These are phyloP conservation scores for Podila minutissima DNA, from an alignment of 192 early-diverging fungal species.

Conservation along the genomic window DNA sequence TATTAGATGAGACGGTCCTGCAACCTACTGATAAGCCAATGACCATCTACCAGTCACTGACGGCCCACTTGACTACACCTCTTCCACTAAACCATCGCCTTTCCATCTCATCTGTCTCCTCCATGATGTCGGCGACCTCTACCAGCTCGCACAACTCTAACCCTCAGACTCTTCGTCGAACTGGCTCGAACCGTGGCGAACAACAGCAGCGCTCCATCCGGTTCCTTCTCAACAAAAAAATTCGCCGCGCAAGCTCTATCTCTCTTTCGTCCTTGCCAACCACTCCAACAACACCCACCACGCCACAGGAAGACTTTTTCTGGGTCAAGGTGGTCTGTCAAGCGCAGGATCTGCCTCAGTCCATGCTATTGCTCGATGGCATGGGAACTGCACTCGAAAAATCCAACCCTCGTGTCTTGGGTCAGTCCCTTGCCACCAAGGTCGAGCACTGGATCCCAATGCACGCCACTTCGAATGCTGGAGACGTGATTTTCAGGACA, in stretches of 20 bases:
- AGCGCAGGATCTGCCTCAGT: slow-evolving; percentile 46
- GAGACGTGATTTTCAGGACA: slow-evolving; percentile 58
- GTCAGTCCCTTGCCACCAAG: slow-evolving; percentile 39
- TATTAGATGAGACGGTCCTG: slow-evolving; percentile 57
- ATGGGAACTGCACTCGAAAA: slow-evolving; percentile 40
- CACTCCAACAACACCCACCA: slow-evolving; percentile 28
- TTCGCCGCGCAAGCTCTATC: slow-evolving; percentile 45
- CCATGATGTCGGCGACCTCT: slow-evolving; percentile 47
- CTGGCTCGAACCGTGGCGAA: slow-evolving; percentile 21
- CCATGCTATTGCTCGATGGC: slow-evolving; percentile 40
- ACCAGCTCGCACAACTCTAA: slow-evolving; percentile 19
- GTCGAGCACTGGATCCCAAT: slow-evolving; percentile 57
- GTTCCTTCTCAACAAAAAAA: slow-evolving; percentile 61
- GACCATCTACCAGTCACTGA: slow-evolving; percentile 62
- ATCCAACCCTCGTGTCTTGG: slow-evolving; percentile 17
- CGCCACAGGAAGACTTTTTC: slow-evolving; percentile 47
- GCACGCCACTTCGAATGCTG: slow-evolving; percentile 52
- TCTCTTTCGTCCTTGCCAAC: slow-evolving; percentile 23
- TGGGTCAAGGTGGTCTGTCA: slow-evolving; percentile 51
- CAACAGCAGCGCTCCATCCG: slow-evolving; percentile 51
- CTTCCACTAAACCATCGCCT: slow-evolving; percentile 59
- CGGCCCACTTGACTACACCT: slow-evolving; percentile 58
- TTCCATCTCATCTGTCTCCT: slow-evolving; percentile 55
- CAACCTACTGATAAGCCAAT: slow-evolving; percentile 65
- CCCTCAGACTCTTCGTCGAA: slow-evolving; percentile 22